These are phyloP conservation scores for Floccularia luteovirens DNA, from an alignment of 768 basidiomycete genomes.

Conservation along the genomic window DNA sequence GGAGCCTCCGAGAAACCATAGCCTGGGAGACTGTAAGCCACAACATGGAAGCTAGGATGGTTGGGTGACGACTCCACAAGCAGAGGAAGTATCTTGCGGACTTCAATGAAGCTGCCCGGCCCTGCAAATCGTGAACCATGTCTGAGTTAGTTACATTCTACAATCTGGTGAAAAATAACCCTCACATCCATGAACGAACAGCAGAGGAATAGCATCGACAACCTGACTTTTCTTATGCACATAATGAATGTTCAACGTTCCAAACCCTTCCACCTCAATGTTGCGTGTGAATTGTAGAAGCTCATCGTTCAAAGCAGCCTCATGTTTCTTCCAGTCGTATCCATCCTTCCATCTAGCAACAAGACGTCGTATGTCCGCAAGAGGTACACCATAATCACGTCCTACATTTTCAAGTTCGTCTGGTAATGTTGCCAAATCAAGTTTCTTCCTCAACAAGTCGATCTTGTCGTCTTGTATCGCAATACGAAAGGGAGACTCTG, in stretches of 20 bases:
- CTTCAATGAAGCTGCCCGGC: constrained; percentile 55
- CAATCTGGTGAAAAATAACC: constrained; percentile 1
- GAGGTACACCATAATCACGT: constrained; percentile 37
- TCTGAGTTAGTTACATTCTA: background rate
- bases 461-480: constrained; percentile 27
- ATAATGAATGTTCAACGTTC: constrained; percentile 40
- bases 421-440: constrained; percentile 29
- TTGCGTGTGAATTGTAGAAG: constrained; percentile 49
- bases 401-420: constrained; percentile 31
- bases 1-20: constrained; percentile 57
- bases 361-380: constrained; percentile 37
- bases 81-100: constrained; percentile 47
- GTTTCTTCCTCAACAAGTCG: constrained; percentile 25
- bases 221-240: constrained; percentile 41
- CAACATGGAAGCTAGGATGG: constrained; percentile 55
- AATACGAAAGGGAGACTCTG: constrained; percentile 22
- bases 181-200: constrained; percentile 44
- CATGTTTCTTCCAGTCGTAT: constrained; percentile 47
- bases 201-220: constrained; percentile 30
- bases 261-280: constrained; percentile 38
- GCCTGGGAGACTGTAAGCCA: constrained; percentile 50
- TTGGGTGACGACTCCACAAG: constrained; percentile 32
- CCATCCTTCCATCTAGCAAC: constrained; percentile 36
- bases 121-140: constrained; percentile 24
- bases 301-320: constrained; percentile 38